phyloP scores from a whole-genome alignment of 495 filamentous ascomycete species.

The Lasiosphaeria hispida region DNA sequence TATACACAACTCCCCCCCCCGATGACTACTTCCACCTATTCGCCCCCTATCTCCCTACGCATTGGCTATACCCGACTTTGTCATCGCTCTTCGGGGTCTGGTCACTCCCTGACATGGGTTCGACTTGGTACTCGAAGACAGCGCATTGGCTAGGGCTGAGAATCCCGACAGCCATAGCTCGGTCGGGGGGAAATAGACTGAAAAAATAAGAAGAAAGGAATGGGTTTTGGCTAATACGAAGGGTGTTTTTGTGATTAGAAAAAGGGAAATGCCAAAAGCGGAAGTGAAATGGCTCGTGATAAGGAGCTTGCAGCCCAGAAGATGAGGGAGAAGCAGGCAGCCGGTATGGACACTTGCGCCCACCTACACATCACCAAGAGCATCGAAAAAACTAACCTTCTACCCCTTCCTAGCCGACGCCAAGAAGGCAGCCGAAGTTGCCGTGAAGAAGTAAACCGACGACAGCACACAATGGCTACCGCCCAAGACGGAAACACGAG shows the following conservation, averaged over 20 bases:
- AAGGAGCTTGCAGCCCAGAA: constrained; percentile 77
- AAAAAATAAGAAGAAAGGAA: neutral
- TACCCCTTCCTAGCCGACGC: constrained; percentile 43
- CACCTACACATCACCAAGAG: constrained; percentile 13
- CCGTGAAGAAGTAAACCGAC: constrained; percentile 25
- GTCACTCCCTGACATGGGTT: too few species aligned
- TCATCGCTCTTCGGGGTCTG: too few species aligned
- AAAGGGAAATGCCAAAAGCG: constrained; percentile 53
- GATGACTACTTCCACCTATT: neutral
- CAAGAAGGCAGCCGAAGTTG: constrained; percentile 43
- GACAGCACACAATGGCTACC: neutral
- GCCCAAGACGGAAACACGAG: neutral
- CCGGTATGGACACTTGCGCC: constrained; percentile 53
- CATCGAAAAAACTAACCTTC: neutral
- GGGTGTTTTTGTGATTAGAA: constrained; percentile 53
- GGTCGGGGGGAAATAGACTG: neutral
- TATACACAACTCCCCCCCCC: constrained; percentile 11
- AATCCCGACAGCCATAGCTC: too few species aligned
- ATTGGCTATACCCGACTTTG: too few species aligned
- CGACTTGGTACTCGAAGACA: too few species aligned
- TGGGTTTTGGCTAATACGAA: constrained; percentile 23
- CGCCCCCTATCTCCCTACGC: neutral
- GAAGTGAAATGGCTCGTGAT: constrained; percentile 64
- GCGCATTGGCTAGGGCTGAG: too few species aligned
- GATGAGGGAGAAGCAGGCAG: constrained; percentile 88